phyloP scores from a whole-genome alignment of 2,329 filamentous ascomycete species.

The Fusarium verticillioides region DNA sequence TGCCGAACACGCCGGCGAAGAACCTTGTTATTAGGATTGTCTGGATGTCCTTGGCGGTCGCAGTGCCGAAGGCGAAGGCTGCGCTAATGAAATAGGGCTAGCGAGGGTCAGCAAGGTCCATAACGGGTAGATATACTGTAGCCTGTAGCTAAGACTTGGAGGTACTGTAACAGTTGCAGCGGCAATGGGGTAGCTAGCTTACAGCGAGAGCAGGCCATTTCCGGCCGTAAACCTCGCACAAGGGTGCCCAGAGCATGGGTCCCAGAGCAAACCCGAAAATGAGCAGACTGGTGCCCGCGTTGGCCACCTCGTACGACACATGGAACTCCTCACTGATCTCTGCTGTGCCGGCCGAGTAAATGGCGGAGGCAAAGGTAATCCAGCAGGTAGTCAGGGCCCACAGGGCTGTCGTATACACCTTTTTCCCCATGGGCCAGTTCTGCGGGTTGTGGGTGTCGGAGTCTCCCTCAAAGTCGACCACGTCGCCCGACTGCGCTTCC shows the following conservation, averaged over 20 bases:
- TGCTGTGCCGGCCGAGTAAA: conserved; percentile 12
- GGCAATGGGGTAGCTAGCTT: not conserved
- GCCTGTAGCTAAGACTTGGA: too few species aligned
- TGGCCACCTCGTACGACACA: conserved; percentile 10
- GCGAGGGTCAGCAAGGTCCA: not conserved
- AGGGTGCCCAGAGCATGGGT: conserved; percentile 78
- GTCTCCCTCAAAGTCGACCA: not conserved
- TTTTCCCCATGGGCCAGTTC: not conserved
- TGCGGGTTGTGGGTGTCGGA: not conserved
- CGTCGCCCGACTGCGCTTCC: not conserved
- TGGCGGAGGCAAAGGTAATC: not conserved
- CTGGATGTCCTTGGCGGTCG: not conserved
- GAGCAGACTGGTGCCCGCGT: conserved; percentile 16
- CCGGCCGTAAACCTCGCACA: conserved; percentile 77
- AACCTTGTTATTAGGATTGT: not conserved
- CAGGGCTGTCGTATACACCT: not conserved
- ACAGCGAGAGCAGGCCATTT: not conserved
- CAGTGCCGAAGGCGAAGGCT: conserved; percentile 2
- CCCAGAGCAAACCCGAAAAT: conserved; percentile 62
- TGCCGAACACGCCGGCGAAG: not conserved
- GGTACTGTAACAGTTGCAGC: not conserved
- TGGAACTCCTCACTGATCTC: conserved; percentile 11
- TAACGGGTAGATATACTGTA: not conserved
- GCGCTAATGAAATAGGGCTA: not conserved
- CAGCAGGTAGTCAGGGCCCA: not conserved